Base-by-base conservation (phyloP, 257 asterid species). In the Agastache rugosa region DNA sequence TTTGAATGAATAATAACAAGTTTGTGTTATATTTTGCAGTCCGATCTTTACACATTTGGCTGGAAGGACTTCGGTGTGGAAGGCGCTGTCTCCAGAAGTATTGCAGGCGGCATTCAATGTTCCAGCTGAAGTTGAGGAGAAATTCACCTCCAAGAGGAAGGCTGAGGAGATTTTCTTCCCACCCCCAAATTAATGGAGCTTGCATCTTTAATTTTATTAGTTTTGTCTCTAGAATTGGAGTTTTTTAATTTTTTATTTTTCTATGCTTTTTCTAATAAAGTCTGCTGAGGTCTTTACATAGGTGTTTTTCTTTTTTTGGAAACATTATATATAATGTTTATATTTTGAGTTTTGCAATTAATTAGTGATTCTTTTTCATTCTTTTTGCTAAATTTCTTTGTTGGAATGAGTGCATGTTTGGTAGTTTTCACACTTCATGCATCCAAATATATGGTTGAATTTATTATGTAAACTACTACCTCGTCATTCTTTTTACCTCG, bases 161-260 rank as follows among this genome's bases (percentile, higher is more conserved):
- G 85, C 88, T 2, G 94, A 91, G 78, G 94, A 88, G 79, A 88
- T 89, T 69, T 91, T 91, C 86, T 91, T 91, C 79, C 97, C 96
- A 69, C 96, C 97, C 74, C 86, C 96, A 34, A 85, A 81, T 12
- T 87, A 77, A 71, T 48, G 3, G 3, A 73, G 27, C 22, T 42
- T 63, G 27, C 3, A 25, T 16, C 9, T 7, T 9, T 37, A 7
- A 0, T 37, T 63, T 66, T 19, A 16, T 0, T n/a, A 1, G 55
- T 74, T 68, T 31, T 17, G 10, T 39, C 25, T 23, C 17, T 71
- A 11, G 20, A 53, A 51, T 29, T 31, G 34, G 41, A 47, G 11
- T 25, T 22, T 11, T 64, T 64, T 23, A 2, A 17, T n/a, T 51
- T 51, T 6, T 6, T n/a, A n/a, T 2, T 29, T 29, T 29, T 29